Percentiles rank a stretch among this genome's conserved stretches.
Evolutionary conservation across 352 stramenopile genomes (phyloP).

Genomic region (Thraustochytrium striatum): DNA sequence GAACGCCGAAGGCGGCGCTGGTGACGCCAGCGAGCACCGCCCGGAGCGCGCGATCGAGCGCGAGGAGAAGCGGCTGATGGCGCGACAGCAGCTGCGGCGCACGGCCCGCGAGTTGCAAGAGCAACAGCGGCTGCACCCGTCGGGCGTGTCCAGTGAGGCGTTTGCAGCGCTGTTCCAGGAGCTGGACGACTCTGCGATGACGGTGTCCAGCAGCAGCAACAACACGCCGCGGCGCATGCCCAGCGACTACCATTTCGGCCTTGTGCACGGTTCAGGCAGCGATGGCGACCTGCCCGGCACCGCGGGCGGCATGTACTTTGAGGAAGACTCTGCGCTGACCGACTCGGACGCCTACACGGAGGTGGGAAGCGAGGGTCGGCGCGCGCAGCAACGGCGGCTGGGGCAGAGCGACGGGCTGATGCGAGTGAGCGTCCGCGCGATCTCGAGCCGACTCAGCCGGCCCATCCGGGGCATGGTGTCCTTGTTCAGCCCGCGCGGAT

Average conservation of each 20-base stretch:
- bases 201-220: not conserved
- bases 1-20: not conserved
- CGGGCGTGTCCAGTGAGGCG: slow-evolving; percentile 21
- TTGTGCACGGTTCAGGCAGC: not conserved
- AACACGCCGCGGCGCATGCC: not conserved
- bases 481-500: not conserved
- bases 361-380: not conserved
- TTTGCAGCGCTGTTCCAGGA: slow-evolving; percentile 35
- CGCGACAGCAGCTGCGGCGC: slow-evolving; percentile 1
- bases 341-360: not conserved
- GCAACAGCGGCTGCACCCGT: not conserved
- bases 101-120: not conserved
- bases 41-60: slow-evolving; percentile 38
- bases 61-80: slow-evolving; percentile 6
- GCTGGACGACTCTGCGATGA: not conserved
- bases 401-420: not conserved
- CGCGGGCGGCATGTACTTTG: not conserved
- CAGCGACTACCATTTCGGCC: not conserved
- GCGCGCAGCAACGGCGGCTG: not conserved
- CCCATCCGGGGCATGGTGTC: not conserved
- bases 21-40: no score
- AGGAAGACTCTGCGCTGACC: not conserved
- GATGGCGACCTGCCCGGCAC: not conserved
- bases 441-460: not conserved
- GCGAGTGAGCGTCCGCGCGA: not conserved